These are phyloP conservation scores for Calonectria hawksworthii DNA, from an alignment of 2,329 filamentous ascomycete genomes.

Conservation along the genomic window DNA sequence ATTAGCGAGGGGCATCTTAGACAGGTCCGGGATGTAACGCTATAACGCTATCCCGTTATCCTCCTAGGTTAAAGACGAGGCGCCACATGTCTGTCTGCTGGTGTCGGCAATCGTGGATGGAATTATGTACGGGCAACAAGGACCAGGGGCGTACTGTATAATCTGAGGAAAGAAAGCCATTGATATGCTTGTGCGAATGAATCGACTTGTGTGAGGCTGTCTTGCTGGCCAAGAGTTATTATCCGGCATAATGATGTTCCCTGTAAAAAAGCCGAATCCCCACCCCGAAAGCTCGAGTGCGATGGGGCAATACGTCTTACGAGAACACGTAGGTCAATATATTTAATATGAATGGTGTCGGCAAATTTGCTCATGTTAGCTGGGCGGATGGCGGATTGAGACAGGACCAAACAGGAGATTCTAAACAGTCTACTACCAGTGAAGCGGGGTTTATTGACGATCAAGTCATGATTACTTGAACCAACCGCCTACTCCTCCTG, in stretches of 20 bases:
- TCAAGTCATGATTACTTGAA: conserved; percentile 12
- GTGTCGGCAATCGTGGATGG: not conserved
- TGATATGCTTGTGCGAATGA: not conserved
- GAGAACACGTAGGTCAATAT: conserved; percentile 4
- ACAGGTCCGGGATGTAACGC: conserved; percentile 25
- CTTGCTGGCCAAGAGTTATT: not conserved
- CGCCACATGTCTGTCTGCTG: conserved; percentile 5
- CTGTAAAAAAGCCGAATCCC: not conserved
- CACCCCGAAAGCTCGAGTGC: not conserved
- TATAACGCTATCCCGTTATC: not conserved
- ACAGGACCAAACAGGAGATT: not conserved
- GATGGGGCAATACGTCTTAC: conserved; percentile 23
- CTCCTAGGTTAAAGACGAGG: not conserved
- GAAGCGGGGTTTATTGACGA: not conserved
- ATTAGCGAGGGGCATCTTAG: not conserved
- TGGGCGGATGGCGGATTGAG: not conserved
- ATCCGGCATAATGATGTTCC: conserved; percentile 1
- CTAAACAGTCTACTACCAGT: not conserved
- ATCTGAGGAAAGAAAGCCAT: not conserved
- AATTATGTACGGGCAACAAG: not conserved
- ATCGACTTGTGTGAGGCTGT: not conserved
- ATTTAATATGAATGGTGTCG: not conserved
- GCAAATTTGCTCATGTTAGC: not conserved
- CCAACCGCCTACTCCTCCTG: not conserved
- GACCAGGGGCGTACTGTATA: not conserved